Conservation (phyloP, 176 grass and related monocot genomes). For the Panicum miliaceum region DNA sequence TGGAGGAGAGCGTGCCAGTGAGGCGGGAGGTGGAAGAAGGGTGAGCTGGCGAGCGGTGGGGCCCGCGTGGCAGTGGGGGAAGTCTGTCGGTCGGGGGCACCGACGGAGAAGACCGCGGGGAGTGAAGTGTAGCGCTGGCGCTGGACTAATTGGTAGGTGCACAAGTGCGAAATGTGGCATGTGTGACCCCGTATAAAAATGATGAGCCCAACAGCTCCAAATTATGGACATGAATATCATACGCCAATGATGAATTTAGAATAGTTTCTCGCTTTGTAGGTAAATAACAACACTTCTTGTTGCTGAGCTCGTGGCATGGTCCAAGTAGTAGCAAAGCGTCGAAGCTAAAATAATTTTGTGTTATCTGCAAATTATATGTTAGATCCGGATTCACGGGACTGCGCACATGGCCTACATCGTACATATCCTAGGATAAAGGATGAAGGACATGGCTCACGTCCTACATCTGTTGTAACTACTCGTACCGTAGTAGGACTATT, state of each 20-base stretch:
- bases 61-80: neutral
- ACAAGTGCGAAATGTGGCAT: constrained; percentile 27
- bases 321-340: neutral
- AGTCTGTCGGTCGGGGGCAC: constrained; percentile 3
- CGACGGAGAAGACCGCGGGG: constrained; percentile 28
- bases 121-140: neutral
- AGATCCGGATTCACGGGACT: too few relatives aligned
- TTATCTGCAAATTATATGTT: too few relatives aligned
- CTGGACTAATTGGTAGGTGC: constrained; percentile 7
- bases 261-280: neutral
- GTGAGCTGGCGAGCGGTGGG: constrained; percentile 9
- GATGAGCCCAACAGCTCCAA: neutral
- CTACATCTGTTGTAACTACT: too few relatives aligned
- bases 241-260: neutral
- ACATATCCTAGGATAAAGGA: too few relatives aligned
- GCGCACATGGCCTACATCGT: too few relatives aligned
- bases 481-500: too few relatives aligned
- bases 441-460: too few relatives aligned
- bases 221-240: neutral
- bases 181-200: constrained; percentile 22
- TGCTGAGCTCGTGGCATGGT: neutral
- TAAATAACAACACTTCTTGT: neutral
- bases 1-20: constrained; percentile 13
- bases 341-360: neutral
- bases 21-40: constrained; percentile 48